These are phyloP conservation scores for Paspalum vaginatum DNA, from an alignment of 176 grass and related monocot species.

Conservation along the genomic window DNA sequence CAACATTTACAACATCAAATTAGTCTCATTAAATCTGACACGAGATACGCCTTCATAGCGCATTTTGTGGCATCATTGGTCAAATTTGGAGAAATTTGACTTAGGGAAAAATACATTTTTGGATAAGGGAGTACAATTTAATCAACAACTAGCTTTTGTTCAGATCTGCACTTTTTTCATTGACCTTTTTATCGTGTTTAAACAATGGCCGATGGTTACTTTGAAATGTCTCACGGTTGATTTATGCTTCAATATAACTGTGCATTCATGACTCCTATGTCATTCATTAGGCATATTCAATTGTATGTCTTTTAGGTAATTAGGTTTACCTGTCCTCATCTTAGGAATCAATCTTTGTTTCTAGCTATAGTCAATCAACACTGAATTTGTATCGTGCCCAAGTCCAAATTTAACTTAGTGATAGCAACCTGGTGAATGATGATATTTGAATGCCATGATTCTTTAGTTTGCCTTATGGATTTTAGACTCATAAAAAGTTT, in stretches of 20 bases:
- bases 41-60: too few species aligned
- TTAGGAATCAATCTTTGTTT: conserved; percentile 2
- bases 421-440: background rate
- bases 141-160: conserved; percentile 3
- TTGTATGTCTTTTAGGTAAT: background rate
- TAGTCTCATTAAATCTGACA: too few species aligned
- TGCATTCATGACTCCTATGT: conserved; percentile 10
- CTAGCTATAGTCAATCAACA: conserved; percentile 13
- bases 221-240: background rate
- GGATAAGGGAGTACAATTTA: background rate
- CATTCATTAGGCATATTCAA: background rate
- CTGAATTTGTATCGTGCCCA: background rate
- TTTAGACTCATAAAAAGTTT: conserved; percentile 10
- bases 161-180: background rate
- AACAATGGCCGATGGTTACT: background rate
- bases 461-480: conserved; percentile 6
- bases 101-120: too few species aligned
- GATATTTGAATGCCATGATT: conserved; percentile 11
- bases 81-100: too few species aligned
- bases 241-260: background rate
- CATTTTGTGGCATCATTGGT: too few species aligned
- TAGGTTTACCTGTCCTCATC: background rate
- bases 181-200: background rate
- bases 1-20: too few species aligned
- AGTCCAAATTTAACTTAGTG: background rate